Conservation (phyloP, 495 filamentous ascomycete genomes). For the Aspergillus saccharolyticus region DNA sequence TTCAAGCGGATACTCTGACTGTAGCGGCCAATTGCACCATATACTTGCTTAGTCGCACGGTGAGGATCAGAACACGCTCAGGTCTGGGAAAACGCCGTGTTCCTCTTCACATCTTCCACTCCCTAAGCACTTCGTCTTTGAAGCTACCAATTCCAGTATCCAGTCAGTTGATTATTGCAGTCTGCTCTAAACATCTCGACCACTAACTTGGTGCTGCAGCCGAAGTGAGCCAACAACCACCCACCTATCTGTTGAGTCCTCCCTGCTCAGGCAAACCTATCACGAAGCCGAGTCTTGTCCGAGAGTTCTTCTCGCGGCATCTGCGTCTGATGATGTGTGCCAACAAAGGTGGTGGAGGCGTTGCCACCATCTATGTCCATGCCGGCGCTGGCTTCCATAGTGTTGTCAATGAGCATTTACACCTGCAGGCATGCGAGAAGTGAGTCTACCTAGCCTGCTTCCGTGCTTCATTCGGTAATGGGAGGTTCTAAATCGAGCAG, state of each 20-base stretch:
- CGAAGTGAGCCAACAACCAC: neutral
- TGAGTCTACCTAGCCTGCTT: conserved; percentile 43
- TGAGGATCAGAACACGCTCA: neutral
- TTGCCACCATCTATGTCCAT: conserved; percentile 84
- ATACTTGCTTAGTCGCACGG: neutral
- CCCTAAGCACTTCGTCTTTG: neutral
- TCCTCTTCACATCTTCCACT: neutral
- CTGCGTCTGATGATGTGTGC: conserved; percentile 23
- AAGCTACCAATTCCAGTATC: neutral
- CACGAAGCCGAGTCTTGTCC: neutral
- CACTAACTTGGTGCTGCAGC: neutral
- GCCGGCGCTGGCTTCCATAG: conserved; percentile 96
- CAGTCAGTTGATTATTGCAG: neutral
- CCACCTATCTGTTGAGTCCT: neutral
- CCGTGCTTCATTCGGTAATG: neutral
- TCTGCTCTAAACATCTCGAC: neutral
- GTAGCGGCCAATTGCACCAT: neutral
- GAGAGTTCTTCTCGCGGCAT: neutral
- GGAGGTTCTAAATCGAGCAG: conserved; percentile 41
- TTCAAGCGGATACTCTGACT: neutral
- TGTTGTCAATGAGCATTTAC: conserved; percentile 69
- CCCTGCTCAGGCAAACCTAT: neutral
- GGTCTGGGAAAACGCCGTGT: neutral
- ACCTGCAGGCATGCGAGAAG: conserved; percentile 82
- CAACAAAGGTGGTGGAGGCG: conserved; percentile 33